phyloP scores from a whole-genome alignment of 2,329 filamentous ascomycete species.

The Cadophora sp. region DNA sequence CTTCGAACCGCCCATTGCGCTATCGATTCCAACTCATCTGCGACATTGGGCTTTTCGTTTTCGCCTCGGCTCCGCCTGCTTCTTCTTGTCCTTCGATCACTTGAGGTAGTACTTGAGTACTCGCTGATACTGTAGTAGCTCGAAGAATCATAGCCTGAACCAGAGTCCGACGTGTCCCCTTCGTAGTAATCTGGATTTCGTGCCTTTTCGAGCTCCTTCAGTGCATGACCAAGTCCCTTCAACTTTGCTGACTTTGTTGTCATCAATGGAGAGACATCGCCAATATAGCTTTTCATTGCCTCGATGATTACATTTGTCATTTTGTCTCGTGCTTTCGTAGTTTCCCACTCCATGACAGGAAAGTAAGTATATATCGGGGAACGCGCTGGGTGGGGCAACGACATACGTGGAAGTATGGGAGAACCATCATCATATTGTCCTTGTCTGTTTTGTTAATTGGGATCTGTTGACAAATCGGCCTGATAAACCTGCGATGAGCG shows the following conservation, averaged over 20 bases:
- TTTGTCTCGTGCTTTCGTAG: background rate
- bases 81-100: background rate
- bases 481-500: constrained; percentile 12
- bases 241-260: constrained; percentile 5
- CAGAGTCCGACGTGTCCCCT: background rate
- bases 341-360: background rate
- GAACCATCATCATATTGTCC: constrained; percentile 10
- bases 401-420: constrained; percentile 10
- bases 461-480: constrained; percentile 5
- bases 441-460: background rate
- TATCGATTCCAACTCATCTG: background rate
- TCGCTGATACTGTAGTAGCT: background rate
- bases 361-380: background rate
- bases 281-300: constrained; percentile 12
- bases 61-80: background rate
- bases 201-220: constrained; percentile 7
- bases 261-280: background rate
- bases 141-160: background rate
- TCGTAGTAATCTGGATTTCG: background rate
- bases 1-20: background rate
- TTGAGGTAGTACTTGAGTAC: background rate
- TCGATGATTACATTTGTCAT: constrained; percentile 14
- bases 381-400: background rate
- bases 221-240: background rate
- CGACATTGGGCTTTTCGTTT: background rate